Conservation (phyloP, 1,284 basidiomycete genomes). For the Sanguinoderma infundibulare region DNA sequence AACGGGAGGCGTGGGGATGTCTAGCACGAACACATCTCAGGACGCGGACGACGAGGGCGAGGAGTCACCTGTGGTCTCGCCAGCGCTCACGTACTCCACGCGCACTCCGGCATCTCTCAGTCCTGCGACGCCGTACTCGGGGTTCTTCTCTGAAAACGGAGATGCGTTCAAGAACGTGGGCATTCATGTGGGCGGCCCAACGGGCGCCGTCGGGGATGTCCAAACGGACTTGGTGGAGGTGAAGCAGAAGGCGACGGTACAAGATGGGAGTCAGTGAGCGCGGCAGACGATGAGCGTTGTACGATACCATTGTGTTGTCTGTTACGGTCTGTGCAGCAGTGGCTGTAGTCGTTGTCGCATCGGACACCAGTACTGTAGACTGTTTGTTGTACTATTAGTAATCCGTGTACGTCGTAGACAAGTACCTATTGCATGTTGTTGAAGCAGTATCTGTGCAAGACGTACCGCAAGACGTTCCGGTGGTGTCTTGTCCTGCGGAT, state of each 20-base stretch:
- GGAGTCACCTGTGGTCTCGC: slow-evolving; percentile 38
- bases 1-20: neutral
- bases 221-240: slow-evolving; percentile 12
- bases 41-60: slow-evolving; percentile 30
- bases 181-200: slow-evolving; percentile 1
- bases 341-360: neutral
- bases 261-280: slow-evolving; percentile 3
- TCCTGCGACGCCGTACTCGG: slow-evolving; percentile 42
- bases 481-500: no score
- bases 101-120: slow-evolving; percentile 42
- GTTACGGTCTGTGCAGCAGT: neutral
- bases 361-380: neutral
- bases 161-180: slow-evolving; percentile 34
- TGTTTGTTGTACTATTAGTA: slow-evolving; percentile 7
- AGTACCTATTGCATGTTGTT: neutral
- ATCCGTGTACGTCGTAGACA: slow-evolving; percentile 4
- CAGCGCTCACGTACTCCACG: slow-evolving; percentile 42
- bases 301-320: neutral
- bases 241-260: slow-evolving; percentile 3
- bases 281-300: neutral
- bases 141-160: slow-evolving; percentile 35
- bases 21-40: neutral
- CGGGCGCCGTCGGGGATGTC: neutral
- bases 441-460: no score
- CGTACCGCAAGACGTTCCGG: no score